A percentile compares a stretch with the other conserved stretches of the same genome.
These are phyloP conservation scores for Phaseolus coccineus DNA, from an alignment of 331 rosid genomes.

Conservation along the genomic window DNA sequence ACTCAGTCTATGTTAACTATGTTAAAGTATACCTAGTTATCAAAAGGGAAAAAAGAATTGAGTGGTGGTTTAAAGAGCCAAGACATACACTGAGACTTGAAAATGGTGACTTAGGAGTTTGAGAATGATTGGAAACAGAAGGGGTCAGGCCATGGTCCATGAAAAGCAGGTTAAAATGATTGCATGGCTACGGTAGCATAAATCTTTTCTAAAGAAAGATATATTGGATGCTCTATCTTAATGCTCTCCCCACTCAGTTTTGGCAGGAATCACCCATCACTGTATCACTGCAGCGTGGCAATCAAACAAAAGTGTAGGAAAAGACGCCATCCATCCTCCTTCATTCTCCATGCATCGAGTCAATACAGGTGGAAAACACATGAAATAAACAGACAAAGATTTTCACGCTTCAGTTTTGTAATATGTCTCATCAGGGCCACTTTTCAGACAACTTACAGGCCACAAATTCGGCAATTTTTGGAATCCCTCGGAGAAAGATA, in stretches of 20 bases:
- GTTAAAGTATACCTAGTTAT: too few relatives aligned
- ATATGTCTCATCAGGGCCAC: not conserved
- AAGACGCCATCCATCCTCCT: not conserved
- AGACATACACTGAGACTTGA: too few relatives aligned
- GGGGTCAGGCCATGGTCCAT: not conserved
- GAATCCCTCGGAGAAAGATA: not conserved
- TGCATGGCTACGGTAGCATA: not conserved
- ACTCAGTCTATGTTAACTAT: too few relatives aligned
- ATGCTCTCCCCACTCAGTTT: constrained; percentile 56
- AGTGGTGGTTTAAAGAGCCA: too few relatives aligned
- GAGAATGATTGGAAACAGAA: not conserved
- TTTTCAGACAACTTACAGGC: not conserved
- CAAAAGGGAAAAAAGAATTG: too few relatives aligned
- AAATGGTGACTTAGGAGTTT: not conserved
- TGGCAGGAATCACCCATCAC: not conserved
- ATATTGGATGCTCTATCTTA: constrained; percentile 41
- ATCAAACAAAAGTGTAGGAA: not conserved
- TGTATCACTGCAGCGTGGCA: not conserved
- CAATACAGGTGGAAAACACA: not conserved
- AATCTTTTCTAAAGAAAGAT: not conserved
- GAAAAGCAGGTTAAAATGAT: constrained; percentile 1
- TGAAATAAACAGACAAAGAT: not conserved
- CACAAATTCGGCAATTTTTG: constrained; percentile 34
- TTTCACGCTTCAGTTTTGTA: not conserved
- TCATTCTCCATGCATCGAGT: not conserved